These are phyloP conservation scores for Phoma sp. DNA, from an alignment of 2,329 filamentous ascomycete genomes.

Conservation along the genomic window DNA sequence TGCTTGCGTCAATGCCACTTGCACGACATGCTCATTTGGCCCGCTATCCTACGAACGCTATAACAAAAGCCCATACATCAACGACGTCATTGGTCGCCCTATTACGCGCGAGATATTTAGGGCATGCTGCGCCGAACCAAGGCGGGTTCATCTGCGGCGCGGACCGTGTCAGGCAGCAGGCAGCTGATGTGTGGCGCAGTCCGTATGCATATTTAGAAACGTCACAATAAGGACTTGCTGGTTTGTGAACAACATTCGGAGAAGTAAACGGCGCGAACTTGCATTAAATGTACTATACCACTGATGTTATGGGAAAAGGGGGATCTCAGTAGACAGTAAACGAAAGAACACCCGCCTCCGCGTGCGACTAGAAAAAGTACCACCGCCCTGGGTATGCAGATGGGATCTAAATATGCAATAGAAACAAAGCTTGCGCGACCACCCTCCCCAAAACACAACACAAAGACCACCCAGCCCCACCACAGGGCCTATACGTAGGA, in stretches of 20 bases:
- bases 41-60: too few species aligned
- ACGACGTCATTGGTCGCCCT: too few species aligned
- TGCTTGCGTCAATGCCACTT: too few species aligned
- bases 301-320: constrained; percentile 10
- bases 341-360: constrained; percentile 1
- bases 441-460: not conserved
- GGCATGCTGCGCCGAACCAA: not conserved
- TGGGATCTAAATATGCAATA: constrained; percentile 12
- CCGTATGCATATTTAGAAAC: not conserved
- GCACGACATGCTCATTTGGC: too few species aligned
- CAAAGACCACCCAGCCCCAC: not conserved
- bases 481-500: not conserved
- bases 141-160: not conserved
- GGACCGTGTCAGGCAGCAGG: not conserved
- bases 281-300: constrained; percentile 9
- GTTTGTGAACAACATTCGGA: too few species aligned
- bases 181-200: not conserved
- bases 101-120: too few species aligned
- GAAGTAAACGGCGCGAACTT: not conserved
- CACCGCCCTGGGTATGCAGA: constrained; percentile 7
- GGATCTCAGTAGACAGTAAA: constrained; percentile 9
- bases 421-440: not conserved
- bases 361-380: not conserved
- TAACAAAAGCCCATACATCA: too few species aligned
- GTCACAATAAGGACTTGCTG: too few species aligned